Base-by-base conservation (phyloP, 192 early-diverging fungal species). In the Coemansia sp. region DNA sequence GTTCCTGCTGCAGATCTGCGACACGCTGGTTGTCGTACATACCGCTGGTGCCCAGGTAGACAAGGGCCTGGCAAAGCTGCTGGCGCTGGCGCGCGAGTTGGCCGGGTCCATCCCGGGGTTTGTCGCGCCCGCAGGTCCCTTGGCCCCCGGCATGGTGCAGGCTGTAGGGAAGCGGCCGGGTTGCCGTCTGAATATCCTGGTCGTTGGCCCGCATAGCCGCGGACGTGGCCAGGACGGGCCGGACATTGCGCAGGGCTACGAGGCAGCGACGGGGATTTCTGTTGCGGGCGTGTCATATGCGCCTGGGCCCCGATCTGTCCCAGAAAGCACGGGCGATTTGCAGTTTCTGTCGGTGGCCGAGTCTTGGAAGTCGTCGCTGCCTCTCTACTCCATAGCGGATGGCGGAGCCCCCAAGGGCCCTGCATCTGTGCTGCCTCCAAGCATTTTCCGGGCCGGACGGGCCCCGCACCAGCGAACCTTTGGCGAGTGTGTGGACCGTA, bases 1-100 rank as follows among this genome's bases (percentile, higher is more conserved):
- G 38, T 46, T 57, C 10, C 9, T 64, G 43, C 51, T 71, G 34
- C 60, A 55, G n/a, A 31, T 55, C 21, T 56, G 67, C 44, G 56
- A 64, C 32, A 40, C 44, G 0, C 26, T 71, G 17, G 7, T 71
- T 17, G 60, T 71, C 4, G 36, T 41, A 13, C 28, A 35, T 2
- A 27, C 16, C 7, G 20, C 18, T 17, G 16, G 29, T 18, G 32
- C 7, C 10, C 23, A 14, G 39, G 18, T 60, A 26, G 64, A 67
- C 22, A 11, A 7, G 26, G 47, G 27, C 0, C n/a, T 67, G 36
- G 64, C 49, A 0, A 21, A 19, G 11, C 38, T 67, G 10, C 35
- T 67, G 25, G 37, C 30, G 0, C 14, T 17, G 6, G 64, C 64
- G 2, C 16, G 36, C 9, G 28, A 8, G 30, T 36, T 67, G 25